Evolutionary conservation across 805 yeast genomes (phyloP).

Genomic region (Pichia occidentalis): DNA sequence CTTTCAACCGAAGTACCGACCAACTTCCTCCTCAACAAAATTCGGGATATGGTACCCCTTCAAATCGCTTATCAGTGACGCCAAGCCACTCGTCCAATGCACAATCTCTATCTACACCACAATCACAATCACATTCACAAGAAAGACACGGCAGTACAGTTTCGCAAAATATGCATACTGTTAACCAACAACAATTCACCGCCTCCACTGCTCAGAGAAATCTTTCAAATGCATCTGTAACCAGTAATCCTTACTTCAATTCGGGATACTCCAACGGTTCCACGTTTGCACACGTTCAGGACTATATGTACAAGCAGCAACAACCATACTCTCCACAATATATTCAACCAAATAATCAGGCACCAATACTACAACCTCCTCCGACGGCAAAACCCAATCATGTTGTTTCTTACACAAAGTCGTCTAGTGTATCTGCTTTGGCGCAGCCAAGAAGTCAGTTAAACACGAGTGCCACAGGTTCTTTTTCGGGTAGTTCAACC

Average conservation of each 20-base stretch:
- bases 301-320: slow-evolving; percentile 7
- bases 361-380: slow-evolving; percentile 13
- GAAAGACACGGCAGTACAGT: slow-evolving; percentile 3
- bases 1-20: too few species aligned
- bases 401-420: too few species aligned
- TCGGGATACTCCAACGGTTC: background rate
- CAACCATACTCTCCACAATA: slow-evolving; percentile 10
- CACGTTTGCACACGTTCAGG: slow-evolving; percentile 10
- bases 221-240: slow-evolving; percentile 16
- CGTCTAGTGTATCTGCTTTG: too few species aligned
- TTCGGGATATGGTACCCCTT: too few species aligned
- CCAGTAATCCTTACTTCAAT: slow-evolving; percentile 17
- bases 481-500: slow-evolving; percentile 7
- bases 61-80: too few species aligned
- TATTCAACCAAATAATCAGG: slow-evolving; percentile 8
- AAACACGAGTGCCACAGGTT: too few species aligned
- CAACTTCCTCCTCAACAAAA: background rate
- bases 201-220: slow-evolving; percentile 15
- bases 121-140: background rate
- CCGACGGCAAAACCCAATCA: slow-evolving; percentile 12
- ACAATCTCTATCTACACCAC: slow-evolving; percentile 3
- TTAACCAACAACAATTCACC: slow-evolving; percentile 3
- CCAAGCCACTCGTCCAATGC: background rate
- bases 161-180: too few species aligned
- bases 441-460: too few species aligned